These are phyloP conservation scores for Parachlorella kessleri DNA, from an alignment of 139 green algal species.

Conservation along the genomic window DNA sequence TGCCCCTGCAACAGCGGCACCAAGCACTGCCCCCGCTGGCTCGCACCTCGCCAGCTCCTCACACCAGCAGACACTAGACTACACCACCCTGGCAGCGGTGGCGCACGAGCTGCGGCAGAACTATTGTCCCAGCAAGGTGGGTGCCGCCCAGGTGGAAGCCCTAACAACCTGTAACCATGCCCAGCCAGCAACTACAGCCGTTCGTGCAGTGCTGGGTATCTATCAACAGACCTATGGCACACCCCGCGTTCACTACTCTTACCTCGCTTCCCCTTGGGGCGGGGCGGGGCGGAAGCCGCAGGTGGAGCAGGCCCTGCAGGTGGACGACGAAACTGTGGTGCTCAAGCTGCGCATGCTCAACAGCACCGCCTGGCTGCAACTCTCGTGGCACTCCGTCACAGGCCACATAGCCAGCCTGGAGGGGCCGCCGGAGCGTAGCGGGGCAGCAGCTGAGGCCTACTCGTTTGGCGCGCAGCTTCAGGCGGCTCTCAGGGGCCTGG, in stretches of 20 bases:
- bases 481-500: conserved; percentile 52
- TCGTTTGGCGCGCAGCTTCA: conserved; percentile 49
- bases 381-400: conserved; percentile 73
- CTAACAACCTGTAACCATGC: background rate
- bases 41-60: background rate
- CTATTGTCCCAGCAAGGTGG: conserved; percentile 72
- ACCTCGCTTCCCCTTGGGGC: no score
- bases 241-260: background rate
- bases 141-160: background rate
- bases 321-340: conserved; percentile 54
- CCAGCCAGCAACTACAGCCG: background rate
- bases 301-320: conserved; percentile 63
- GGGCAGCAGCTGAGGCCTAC: conserved; percentile 44
- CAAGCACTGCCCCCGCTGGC: background rate
- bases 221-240: background rate
- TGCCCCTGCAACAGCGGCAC: background rate
- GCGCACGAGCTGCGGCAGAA: conserved; percentile 47
- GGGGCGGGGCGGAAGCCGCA: no score
- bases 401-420: conserved; percentile 44
- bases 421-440: conserved; percentile 24
- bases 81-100: conserved; percentile 60
- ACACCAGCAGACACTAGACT: conserved; percentile 53
- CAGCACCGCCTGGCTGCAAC: conserved; percentile 65
- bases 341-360: conserved; percentile 52
- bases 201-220: background rate